Evolutionary conservation across 345 rosid species (phyloP), one percentile per base, ranked within the genome.

Genomic region (Moricandia moricandioides): DNA sequence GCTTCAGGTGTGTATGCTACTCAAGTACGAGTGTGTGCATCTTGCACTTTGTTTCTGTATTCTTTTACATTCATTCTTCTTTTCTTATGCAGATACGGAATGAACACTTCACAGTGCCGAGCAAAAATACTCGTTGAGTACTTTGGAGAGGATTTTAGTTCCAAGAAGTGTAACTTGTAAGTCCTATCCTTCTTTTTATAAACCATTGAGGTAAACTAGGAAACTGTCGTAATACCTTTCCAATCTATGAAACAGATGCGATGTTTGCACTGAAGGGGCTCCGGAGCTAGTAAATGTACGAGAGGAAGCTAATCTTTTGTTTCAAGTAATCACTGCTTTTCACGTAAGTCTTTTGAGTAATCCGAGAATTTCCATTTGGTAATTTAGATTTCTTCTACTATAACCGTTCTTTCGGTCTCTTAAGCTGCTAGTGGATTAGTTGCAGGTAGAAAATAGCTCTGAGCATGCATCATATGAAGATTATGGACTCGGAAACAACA

Each of bases 21-120:
- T 33, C 27, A 64, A 39, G 8, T 33, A 49, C 31, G 21, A n/a
- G n/a, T 4, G 10, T 49, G 63, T 68, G 12, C 64, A 37, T 75
- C 21, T 37, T 49, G n/a, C 35, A 68, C 34, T 64, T 40, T 47
- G 40, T 11, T 67, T 21, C 16, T 6, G 5, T 62, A 16, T 10
- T 18, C 13, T 54, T 60, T 40, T 43, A 59, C 13, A 49, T 60
- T 61, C 31, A 24, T 47, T 64, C 62, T 69, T 12, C 54, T 69
- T 62, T 75, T 65, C 37, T 29, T 39, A 47, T 64, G 82, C 88
- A 93, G 98, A 79, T 93, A 93, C 74, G 96, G 92, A 70, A 93
- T 91, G 98, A 89, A 87, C 58, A 91, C 93, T 57, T 87, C 92
- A 29, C 66, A 60, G 54, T 93, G 98, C 78, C 90, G 98, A 65